These are phyloP conservation scores for Diospyros kaki DNA, from an alignment of 148 eudicot species.

Conservation along the genomic window DNA sequence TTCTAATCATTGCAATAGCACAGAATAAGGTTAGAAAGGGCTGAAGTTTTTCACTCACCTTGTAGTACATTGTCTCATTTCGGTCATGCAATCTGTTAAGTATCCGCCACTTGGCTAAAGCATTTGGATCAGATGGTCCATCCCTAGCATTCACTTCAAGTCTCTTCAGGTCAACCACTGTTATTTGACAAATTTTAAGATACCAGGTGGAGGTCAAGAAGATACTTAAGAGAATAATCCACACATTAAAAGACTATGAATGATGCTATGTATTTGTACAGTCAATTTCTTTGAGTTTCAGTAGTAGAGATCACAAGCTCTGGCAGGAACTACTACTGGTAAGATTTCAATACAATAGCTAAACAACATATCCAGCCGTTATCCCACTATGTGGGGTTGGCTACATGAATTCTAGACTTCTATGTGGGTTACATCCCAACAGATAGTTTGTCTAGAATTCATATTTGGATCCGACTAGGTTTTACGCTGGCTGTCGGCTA, in stretches of 20 bases:
- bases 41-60: conserved; percentile 40
- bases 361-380: no score
- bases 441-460: no score
- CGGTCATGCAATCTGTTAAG: conserved; percentile 95
- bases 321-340: neutral
- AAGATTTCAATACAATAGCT: neutral
- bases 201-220: neutral
- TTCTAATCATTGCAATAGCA: neutral
- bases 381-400: no score
- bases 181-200: conserved; percentile 6
- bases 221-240: neutral
- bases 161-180: conserved; percentile 86
- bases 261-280: neutral
- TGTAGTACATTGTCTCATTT: conserved; percentile 93
- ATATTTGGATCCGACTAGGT: no score
- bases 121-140: conserved; percentile 92
- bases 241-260: neutral
- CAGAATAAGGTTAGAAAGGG: neutral
- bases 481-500: no score
- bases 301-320: neutral
- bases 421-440: no score
- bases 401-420: no score
- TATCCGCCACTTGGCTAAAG: conserved; percentile 94
- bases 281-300: no score
- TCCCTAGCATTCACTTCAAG: conserved; percentile 76